Evolutionary conservation across 108 stramenopile species (phyloP).

Genomic region (Epipyxis sp.): DNA sequence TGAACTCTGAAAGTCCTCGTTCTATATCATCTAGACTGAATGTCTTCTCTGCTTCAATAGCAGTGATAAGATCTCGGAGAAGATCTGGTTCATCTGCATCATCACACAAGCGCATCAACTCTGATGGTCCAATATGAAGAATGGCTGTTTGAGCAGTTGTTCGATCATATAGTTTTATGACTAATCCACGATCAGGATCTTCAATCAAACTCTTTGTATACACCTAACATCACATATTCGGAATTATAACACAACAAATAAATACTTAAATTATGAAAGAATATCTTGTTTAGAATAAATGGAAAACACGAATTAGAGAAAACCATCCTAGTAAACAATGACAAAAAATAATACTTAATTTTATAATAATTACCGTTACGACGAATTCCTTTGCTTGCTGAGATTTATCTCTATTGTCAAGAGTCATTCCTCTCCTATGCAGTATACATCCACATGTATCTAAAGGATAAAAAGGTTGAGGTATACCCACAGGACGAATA

Average conservation of each 20-base stretch:
- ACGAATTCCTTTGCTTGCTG: not conserved
- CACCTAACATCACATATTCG: too few relatives aligned
- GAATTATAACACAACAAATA: too few relatives aligned
- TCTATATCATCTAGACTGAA: not conserved
- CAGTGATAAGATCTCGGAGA: not conserved
- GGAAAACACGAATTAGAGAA: too few relatives aligned
- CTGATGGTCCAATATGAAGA: slow-evolving; percentile 10
- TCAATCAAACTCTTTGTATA: slow-evolving; percentile 18
- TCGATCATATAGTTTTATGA: slow-evolving; percentile 27
- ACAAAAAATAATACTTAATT: too few relatives aligned
- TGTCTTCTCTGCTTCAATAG: not conserved
- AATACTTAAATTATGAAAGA: too few relatives aligned
- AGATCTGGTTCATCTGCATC: slow-evolving; percentile 23
- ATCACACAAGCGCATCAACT: not conserved
- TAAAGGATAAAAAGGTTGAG: slow-evolving; percentile 4
- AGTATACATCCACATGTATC: slow-evolving; percentile 10
- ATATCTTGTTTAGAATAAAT: too few relatives aligned
- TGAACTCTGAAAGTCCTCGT: not conserved
- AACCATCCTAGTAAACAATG: too few relatives aligned
- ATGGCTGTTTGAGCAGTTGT: not conserved
- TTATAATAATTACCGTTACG: too few relatives aligned
- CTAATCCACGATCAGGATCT: slow-evolving; percentile 5
- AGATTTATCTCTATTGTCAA: not conserved
- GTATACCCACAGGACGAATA: slow-evolving; percentile 30
- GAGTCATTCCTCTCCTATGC: not conserved